A percentile compares a stretch with the other conserved stretches of the same genome.
Conservation (phyloP, 2,329 filamentous ascomycete species). For the Pseudogymnoascus sp. region DNA sequence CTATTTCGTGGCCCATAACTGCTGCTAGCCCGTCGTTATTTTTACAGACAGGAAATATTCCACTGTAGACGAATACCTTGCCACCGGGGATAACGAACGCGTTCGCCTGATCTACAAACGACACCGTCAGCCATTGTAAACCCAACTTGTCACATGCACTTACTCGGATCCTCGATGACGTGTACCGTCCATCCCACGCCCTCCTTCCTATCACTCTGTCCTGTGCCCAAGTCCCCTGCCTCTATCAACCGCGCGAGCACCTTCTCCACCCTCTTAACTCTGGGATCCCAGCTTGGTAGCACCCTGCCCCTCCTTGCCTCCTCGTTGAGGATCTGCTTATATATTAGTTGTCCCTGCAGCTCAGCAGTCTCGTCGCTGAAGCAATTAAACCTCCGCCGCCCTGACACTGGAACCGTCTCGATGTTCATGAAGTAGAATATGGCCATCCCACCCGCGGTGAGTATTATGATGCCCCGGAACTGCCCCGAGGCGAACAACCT, state of each 20-base stretch:
- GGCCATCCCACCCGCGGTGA: constrained; percentile 32
- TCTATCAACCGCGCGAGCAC: constrained; percentile 61
- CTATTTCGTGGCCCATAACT: constrained; percentile 72
- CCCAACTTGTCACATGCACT: constrained; percentile 16
- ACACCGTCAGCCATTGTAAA: not conserved
- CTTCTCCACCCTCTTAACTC: constrained; percentile 47
- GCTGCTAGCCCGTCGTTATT: constrained; percentile 64
- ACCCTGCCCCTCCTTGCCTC: constrained; percentile 42
- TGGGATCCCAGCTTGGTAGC: constrained; percentile 51
- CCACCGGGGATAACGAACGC: constrained; percentile 72
- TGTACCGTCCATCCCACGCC: constrained; percentile 57
- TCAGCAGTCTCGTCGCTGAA: constrained; percentile 48
- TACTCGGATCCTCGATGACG: constrained; percentile 59
- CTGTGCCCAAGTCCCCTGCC: constrained; percentile 47
- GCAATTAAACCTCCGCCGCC: constrained; percentile 66
- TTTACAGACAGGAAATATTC: constrained; percentile 58
- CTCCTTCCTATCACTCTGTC: constrained; percentile 22
- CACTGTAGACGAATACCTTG: constrained; percentile 72
- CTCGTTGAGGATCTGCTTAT: constrained; percentile 47
- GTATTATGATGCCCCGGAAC: constrained; percentile 33
- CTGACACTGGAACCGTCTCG: constrained; percentile 64
- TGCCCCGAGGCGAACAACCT: constrained; percentile 29
- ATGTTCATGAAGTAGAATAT: constrained; percentile 60
- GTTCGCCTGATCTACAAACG: constrained; percentile 40
- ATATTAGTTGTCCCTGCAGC: constrained; percentile 43